Conservation (phyloP, 345 rosid species). For the Orychophragmus violaceus region DNA sequence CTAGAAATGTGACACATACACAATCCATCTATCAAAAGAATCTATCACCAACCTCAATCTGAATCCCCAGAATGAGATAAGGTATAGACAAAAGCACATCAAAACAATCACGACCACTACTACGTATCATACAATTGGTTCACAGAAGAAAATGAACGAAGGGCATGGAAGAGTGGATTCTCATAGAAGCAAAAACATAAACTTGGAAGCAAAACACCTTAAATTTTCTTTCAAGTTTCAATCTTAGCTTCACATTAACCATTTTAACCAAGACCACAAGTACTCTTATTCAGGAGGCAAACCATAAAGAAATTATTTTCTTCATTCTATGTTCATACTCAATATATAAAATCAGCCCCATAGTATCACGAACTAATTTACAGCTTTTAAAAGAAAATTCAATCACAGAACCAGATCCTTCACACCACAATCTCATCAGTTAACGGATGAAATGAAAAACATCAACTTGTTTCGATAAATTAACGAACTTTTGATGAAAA, state of each 20-base stretch:
- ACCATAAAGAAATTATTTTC: neutral
- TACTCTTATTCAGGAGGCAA: too few relatives aligned
- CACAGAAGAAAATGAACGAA: neutral
- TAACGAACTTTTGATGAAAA: neutral
- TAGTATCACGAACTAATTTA: neutral
- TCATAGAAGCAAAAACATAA: neutral
- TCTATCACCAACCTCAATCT: neutral
- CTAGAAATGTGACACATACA: neutral
- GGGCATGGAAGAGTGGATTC: neutral
- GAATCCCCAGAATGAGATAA: neutral
- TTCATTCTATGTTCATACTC: neutral
- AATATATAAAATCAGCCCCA: neutral
- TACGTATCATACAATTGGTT: neutral
- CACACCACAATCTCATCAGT: neutral
- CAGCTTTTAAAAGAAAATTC: neutral
- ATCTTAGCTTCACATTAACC: neutral
- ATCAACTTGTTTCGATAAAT: neutral
- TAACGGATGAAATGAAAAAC: neutral
- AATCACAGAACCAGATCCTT: neutral
- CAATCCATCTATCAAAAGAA: neutral
- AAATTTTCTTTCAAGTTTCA: neutral
- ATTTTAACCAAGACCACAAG: neutral
- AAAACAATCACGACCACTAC: neutral
- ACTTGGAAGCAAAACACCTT: neutral
- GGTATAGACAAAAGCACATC: neutral